These are phyloP conservation scores for Protoeuglena noctilucae DNA, from an alignment of 139 green algal genomes.

Conservation along the genomic window DNA sequence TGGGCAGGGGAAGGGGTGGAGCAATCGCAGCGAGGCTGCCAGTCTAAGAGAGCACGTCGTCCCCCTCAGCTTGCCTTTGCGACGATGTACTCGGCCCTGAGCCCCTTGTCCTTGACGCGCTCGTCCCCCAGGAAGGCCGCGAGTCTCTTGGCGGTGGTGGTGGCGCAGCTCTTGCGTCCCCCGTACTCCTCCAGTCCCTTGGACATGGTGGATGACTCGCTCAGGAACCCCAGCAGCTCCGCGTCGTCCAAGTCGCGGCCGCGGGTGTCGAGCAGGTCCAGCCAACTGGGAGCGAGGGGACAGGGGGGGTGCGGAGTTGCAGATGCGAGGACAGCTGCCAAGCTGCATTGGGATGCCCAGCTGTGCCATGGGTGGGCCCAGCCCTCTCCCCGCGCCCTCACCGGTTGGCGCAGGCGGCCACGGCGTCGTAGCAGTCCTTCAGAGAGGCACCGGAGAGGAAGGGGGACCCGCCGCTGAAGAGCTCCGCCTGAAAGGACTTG, in stretches of 20 bases:
- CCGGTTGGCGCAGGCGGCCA: constrained; percentile 78
- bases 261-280: constrained; percentile 89
- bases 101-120: constrained; percentile 85
- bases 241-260: constrained; percentile 66
- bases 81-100: constrained; percentile 39
- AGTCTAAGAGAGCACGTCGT: neutral
- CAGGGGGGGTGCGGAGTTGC: too few relatives aligned
- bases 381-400: too few relatives aligned
- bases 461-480: constrained; percentile 89
- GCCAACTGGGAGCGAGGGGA: too few relatives aligned
- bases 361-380: too few relatives aligned
- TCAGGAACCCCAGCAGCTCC: constrained; percentile 85
- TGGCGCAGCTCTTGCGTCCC: constrained; percentile 74
- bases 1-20: too few relatives aligned
- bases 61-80: too few relatives aligned
- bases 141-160: constrained; percentile 74
- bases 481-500: constrained; percentile 90
- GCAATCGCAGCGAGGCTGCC: too few relatives aligned
- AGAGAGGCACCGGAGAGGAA: constrained; percentile 75
- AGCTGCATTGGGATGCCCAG: too few relatives aligned
- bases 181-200: constrained; percentile 89
- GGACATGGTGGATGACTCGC: constrained; percentile 82
- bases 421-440: constrained; percentile 75
- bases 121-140: constrained; percentile 79
- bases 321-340: too few relatives aligned